Percentiles rank a stretch among this genome's conserved stretches.
Conservation (phyloP, 2,329 filamentous ascomycete genomes). For the Aspergillus neoniger region DNA sequence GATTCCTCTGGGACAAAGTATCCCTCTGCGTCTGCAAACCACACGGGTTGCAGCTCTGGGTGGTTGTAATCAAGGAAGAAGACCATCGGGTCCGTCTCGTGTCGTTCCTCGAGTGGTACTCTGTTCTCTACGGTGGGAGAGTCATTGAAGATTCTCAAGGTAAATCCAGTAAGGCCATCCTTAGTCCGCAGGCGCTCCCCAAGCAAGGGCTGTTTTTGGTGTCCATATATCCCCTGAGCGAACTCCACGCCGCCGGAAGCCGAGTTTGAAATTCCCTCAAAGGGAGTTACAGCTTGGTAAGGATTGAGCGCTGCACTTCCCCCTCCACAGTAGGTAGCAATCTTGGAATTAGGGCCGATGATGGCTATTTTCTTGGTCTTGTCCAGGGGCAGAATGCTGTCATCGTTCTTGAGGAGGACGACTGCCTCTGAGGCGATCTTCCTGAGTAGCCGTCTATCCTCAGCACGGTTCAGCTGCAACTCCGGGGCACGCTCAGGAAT, state of each 20-base stretch:
- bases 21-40: constrained; percentile 42
- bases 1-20: constrained; percentile 59
- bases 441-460: constrained; percentile 64
- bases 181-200: constrained; percentile 52
- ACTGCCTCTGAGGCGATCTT: constrained; percentile 66
- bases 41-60: constrained; percentile 48
- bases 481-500: constrained; percentile 58
- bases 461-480: constrained; percentile 55
- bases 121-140: constrained; percentile 51
- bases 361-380: constrained; percentile 48
- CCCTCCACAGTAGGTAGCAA: constrained; percentile 56
- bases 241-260: constrained; percentile 42
- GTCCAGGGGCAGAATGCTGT: constrained; percentile 58
- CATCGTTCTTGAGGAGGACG: constrained; percentile 71
- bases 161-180: constrained; percentile 56
- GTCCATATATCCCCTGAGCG: constrained; percentile 62
- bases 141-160: constrained; percentile 62
- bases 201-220: constrained; percentile 61
- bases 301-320: constrained; percentile 58
- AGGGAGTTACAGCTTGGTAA: constrained; percentile 44
- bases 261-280: constrained; percentile 38
- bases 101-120: constrained; percentile 51
- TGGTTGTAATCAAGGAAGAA: constrained; percentile 55
- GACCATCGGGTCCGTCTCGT: constrained; percentile 43
- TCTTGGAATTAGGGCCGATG: constrained; percentile 55